Base-by-base conservation (phyloP, 176 grass and related monocot species). In the Carex cristatella region DNA sequence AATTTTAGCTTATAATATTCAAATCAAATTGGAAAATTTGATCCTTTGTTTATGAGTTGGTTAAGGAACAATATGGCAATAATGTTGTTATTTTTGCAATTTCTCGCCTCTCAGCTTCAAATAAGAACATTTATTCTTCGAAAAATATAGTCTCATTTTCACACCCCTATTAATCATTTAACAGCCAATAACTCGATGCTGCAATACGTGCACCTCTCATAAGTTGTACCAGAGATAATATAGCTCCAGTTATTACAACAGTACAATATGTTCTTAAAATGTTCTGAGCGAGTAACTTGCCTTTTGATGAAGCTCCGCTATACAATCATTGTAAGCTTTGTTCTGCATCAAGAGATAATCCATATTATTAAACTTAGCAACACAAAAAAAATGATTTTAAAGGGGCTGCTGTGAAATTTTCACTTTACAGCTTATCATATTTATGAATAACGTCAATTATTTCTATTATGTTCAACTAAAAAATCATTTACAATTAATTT, bases 301-400 rank as follows among this genome's bases (percentile, higher is more conserved):
- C 92, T 92, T 94, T 86, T 86, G 90, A 75, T 91, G 92, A 85
- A 97, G 94, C 70, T 91, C 86, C 9, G 87, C 82, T 79, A 94
- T 89, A 62, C 89, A 94, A 65, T 94, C 89, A 28, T 89, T 88
- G 56, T 92, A 56, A 84, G 90, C 84, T 16, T 92, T 86, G 16
- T 91, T 88, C 94, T 97, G 92, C 19, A 86, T 84, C 33, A 79
- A 81, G 9, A 30, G 53, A 79, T 15, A 4, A 79, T 35, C 14
- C 51, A 58, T 35, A 79, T 6, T 33, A 35, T 79, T 79, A 79
- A 35, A 33, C 11, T 58, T 16, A 57, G 74, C 57, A 53, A 18
- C 13, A 33, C 30, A 32, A 58, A 79, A 58, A 79, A 78, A 58
- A 33, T 8, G 74, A 5, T 78, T 30, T 30, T 79, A 44, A 49